A percentile compares a stretch with the other conserved stretches of the same genome.
Conservation (phyloP, 1,284 basidiomycete genomes). For the Trametes sp. region DNA sequence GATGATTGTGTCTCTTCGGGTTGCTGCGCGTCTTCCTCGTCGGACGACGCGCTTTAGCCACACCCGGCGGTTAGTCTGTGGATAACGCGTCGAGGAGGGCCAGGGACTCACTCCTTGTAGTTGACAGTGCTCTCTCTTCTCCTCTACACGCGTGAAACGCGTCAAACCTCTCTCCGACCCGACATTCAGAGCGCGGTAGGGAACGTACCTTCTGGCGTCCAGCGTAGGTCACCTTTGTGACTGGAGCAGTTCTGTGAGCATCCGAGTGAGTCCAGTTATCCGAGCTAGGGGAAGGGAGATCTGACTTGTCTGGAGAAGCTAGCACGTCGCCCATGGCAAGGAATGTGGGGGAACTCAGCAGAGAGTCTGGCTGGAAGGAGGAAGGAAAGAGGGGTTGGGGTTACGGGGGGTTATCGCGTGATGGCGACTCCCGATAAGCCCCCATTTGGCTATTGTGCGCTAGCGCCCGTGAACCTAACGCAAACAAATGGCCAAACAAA, state of each 20-base stretch:
- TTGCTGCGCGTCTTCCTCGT: conserved; percentile 12
- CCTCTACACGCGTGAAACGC: conserved; percentile 24
- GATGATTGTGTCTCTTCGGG: conserved; percentile 9
- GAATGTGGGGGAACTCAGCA: background rate
- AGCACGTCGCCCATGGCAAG: conserved; percentile 27
- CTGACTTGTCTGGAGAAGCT: conserved; percentile 28
- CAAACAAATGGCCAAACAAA: conserved; percentile 17
- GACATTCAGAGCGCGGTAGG: background rate
- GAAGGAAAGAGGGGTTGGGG: background rate
- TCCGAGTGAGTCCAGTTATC: background rate
- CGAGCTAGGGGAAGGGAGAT: background rate
- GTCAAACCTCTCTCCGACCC: conserved; percentile 1
- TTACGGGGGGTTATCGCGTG: conserved; percentile 14
- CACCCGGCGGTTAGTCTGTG: background rate
- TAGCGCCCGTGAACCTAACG: conserved; percentile 5
- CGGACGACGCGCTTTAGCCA: conserved; percentile 24
- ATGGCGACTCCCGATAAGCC: conserved; percentile 10
- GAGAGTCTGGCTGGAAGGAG: background rate
- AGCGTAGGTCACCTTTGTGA: conserved; percentile 50
- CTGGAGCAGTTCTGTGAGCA: conserved; percentile 2
- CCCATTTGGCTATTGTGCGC: conserved; percentile 7
- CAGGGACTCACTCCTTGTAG: conserved; percentile 27
- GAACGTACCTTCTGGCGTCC: conserved; percentile 50
- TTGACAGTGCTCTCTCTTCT: conserved; percentile 17
- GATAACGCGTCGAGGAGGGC: conserved; percentile 1